Conservation (phyloP, 75 land plant genomes). For the Adiantum capillusveneris region DNA sequence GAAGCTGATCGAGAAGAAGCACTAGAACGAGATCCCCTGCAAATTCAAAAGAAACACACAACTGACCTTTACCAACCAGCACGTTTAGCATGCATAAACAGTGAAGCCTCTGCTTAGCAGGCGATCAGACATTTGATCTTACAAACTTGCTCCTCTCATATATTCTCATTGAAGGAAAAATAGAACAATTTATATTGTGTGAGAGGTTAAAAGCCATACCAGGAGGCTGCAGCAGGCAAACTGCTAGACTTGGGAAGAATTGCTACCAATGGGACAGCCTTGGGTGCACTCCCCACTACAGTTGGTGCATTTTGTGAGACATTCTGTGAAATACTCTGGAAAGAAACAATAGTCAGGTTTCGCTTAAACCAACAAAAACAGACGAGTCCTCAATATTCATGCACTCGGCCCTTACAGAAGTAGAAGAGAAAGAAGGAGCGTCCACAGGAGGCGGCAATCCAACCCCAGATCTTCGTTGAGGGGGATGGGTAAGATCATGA, state of each 20-base stretch:
- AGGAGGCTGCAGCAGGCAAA: conserved; percentile 73
- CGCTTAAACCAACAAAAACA: too few species aligned
- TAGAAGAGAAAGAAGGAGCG: conserved; percentile 23
- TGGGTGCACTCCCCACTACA: background rate
- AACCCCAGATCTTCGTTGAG: conserved; percentile 53
- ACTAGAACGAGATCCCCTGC: conserved; percentile 6
- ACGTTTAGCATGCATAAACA: too few species aligned
- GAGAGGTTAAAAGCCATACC: conserved; percentile 52
- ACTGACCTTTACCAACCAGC: background rate
- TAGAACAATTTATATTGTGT: too few species aligned
- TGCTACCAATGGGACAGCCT: conserved; percentile 13
- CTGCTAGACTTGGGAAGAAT: conserved; percentile 33
- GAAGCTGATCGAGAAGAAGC: background rate
- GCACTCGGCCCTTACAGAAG: conserved; percentile 37
- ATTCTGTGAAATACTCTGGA: background rate
- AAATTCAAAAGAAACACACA: background rate
- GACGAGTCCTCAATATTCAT: too few species aligned
- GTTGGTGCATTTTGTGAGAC: background rate
- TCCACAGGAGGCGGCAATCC: conserved; percentile 63
- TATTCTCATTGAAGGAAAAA: too few species aligned
- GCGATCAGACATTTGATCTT: too few species aligned
- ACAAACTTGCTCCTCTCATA: too few species aligned
- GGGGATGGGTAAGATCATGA: conserved; percentile 36
- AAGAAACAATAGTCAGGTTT: too few species aligned
- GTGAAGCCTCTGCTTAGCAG: too few species aligned